Base-by-base conservation (phyloP, 257 asterid species). In the Nicotiana otophora region DNA sequence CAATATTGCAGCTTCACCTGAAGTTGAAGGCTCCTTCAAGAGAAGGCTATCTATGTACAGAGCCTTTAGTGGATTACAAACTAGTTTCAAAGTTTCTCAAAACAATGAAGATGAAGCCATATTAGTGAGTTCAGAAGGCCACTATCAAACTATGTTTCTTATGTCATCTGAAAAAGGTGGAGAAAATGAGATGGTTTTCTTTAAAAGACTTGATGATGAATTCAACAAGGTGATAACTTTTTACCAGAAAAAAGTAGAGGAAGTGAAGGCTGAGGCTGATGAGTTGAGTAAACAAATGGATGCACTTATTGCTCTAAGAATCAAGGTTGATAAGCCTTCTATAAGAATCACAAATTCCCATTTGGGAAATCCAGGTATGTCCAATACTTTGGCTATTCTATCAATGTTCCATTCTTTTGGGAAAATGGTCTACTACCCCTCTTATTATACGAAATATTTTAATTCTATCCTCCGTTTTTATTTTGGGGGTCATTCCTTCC, bases 231-330 rank as follows among this genome's bases (percentile, higher is more conserved):
- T 91, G 19, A 42, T 89, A 0, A 87, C 61, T 54, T 95, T 95
- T 82, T 93, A 92, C 61, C 82, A 76, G 89, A 87, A 14, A 0
- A 92, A 90, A 58, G 92, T 93, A 11, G 82, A 75, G 20, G 89
- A 92, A 33, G 89, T 83, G 72, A 87, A 86, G 68, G 34, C 31
- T 4, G 95, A 90, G 51, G 98, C 97, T 3, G 92, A 81, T 48
- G 87, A 87, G 84, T 78, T 95, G 83, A 91, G 82, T 64, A 92
- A 85, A 26, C 99, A 95, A 84, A 95, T 95, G 98, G 94, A 95
- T 83, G 94, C 94, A 20, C 92, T 95, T 3, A 91, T 95, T 82
- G 99, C 98, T 79, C 82, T 95, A 82, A 87, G 97, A 84, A 77
- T 92, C 42, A 86, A 14, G 58, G 95, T 95, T 2, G 93, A 92